Evolutionary conservation across 306 rosid species (phyloP).

Genomic region (Carpinus fangiana): DNA sequence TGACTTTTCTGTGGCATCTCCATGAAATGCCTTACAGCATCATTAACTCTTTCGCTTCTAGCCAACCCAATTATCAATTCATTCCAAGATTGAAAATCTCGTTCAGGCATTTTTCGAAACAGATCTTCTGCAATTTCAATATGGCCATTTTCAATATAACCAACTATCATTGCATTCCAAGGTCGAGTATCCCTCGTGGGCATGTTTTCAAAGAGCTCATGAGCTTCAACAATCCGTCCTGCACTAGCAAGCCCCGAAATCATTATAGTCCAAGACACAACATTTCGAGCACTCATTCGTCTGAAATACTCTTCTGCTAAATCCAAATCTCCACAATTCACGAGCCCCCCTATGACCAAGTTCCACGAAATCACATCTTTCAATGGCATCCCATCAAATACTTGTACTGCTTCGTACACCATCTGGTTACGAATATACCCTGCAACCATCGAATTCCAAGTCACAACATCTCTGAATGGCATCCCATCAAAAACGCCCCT

Average conservation of each 20-base stretch:
- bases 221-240: slow-evolving; percentile 42
- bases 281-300: slow-evolving; percentile 34
- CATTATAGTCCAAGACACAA: slow-evolving; percentile 60
- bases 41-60: slow-evolving; percentile 27
- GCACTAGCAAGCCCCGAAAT: slow-evolving; percentile 32
- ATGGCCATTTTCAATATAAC: slow-evolving; percentile 41
- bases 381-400: slow-evolving; percentile 42
- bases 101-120: slow-evolving; percentile 45
- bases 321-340: slow-evolving; percentile 35
- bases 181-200: slow-evolving; percentile 44
- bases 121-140: slow-evolving; percentile 36
- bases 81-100: slow-evolving; percentile 44
- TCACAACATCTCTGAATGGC: slow-evolving; percentile 41
- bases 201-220: slow-evolving; percentile 43
- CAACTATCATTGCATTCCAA: slow-evolving; percentile 50
- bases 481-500: slow-evolving; percentile 35
- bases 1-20: slow-evolving; percentile 52
- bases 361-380: slow-evolving; percentile 61
- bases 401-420: slow-evolving; percentile 33
- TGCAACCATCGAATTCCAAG: slow-evolving; percentile 57
- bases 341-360: slow-evolving; percentile 52
- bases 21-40: slow-evolving; percentile 46
- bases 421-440: slow-evolving; percentile 48
- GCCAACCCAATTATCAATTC: slow-evolving; percentile 45
- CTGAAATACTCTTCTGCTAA: slow-evolving; percentile 45